These are phyloP conservation scores for Solanum tarijense DNA, from an alignment of 257 asterid genomes.

Conservation along the genomic window DNA sequence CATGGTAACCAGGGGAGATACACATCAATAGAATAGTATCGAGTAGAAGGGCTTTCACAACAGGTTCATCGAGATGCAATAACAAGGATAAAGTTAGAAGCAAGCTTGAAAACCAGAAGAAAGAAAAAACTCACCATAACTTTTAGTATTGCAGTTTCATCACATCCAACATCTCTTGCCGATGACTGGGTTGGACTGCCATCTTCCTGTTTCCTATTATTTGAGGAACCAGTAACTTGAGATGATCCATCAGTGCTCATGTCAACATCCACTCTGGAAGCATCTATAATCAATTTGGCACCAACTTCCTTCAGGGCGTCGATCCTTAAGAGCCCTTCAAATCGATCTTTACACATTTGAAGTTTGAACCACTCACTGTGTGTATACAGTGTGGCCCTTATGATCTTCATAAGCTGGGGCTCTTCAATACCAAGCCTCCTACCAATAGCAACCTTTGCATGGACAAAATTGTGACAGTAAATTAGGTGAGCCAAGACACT, in stretches of 20 bases:
- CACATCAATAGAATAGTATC: neutral
- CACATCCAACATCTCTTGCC: slow-evolving; percentile 53
- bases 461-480: neutral
- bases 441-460: slow-evolving; percentile 80
- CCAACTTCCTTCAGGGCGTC: slow-evolving; percentile 61
- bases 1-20: neutral
- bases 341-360: slow-evolving; percentile 94
- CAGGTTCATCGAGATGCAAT: neutral
- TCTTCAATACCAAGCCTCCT: slow-evolving; percentile 78
- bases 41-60: neutral
- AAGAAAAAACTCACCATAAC: slow-evolving; percentile 67
- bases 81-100: neutral
- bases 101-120: neutral
- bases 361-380: slow-evolving; percentile 94
- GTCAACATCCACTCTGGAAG: slow-evolving; percentile 46
- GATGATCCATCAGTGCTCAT: slow-evolving; percentile 69
- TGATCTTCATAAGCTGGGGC: slow-evolving; percentile 91
- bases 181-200: slow-evolving; percentile 65
- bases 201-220: slow-evolving; percentile 57
- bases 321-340: slow-evolving; percentile 74
- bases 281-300: slow-evolving; percentile 42
- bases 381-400: slow-evolving; percentile 62
- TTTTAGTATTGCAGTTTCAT: slow-evolving; percentile 84
- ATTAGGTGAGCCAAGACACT: neutral
- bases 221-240: slow-evolving; percentile 54